Percentiles rank a stretch among this genome's conserved stretches.
Evolutionary conservation across 805 yeast species (phyloP).

Genomic region (Clavispora fructus): DNA sequence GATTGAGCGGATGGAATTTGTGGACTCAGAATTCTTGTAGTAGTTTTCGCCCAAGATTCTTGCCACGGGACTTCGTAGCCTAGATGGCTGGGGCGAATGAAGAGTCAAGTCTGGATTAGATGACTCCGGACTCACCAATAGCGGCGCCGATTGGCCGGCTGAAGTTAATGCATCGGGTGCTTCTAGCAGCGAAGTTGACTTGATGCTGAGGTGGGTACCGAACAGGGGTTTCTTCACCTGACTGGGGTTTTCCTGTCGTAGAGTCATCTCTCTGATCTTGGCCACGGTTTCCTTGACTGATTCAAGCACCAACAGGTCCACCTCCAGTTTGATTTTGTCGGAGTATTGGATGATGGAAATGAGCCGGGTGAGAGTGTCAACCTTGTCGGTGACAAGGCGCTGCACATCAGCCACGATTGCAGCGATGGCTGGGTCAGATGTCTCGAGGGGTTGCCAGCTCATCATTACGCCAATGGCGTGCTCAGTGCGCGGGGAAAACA

Average conservation of each 20-base stretch:
- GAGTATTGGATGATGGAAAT: conserved; percentile 72
- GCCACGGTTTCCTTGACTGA: conserved; percentile 60
- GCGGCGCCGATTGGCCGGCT: not conserved
- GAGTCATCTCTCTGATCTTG: conserved; percentile 41
- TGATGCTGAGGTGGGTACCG: not conserved
- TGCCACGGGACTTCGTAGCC: conserved; percentile 24
- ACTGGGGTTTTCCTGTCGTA: conserved; percentile 8
- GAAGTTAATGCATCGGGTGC: not conserved
- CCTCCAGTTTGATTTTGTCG: conserved; percentile 71
- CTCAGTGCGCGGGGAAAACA: conserved; percentile 57
- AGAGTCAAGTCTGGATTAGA: conserved; percentile 5
- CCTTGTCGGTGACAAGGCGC: conserved; percentile 52
- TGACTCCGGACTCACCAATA: not conserved
- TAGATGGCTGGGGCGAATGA: conserved; percentile 32
- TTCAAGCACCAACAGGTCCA: conserved; percentile 60
- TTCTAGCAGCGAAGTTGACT: not conserved
- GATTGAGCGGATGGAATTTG: conserved; percentile 26
- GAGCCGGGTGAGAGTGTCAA: conserved; percentile 63
- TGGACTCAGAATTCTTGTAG: conserved; percentile 8
- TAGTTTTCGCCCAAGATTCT: conserved; percentile 14
- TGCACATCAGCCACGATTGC: conserved; percentile 65
- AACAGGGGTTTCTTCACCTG: conserved; percentile 1
- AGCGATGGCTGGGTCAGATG: conserved; percentile 62
- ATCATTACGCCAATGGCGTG: conserved; percentile 46
- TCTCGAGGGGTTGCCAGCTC: conserved; percentile 41